Conservation (phyloP, 768 basidiomycete genomes). For the Mycena venus region DNA sequence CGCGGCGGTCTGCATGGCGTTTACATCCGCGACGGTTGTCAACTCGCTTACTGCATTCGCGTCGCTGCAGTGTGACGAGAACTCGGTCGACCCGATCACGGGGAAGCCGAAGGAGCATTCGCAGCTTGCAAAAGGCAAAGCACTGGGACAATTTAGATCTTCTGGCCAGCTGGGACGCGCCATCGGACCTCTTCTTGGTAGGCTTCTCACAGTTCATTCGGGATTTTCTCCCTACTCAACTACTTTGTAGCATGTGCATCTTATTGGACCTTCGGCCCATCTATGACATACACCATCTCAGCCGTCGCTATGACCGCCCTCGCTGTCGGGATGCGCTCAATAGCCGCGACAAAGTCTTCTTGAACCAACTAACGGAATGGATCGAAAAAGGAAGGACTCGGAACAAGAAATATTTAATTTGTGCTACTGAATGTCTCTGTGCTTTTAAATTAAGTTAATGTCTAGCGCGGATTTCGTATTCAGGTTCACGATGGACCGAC, state of each 20-base stretch:
- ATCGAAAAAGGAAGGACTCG: slow-evolving; percentile 6
- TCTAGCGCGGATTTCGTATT: slow-evolving; percentile 24
- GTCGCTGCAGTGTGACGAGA: slow-evolving; percentile 91
- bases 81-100: slow-evolving; percentile 63
- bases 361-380: slow-evolving; percentile 6
- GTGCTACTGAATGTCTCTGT: slow-evolving; percentile 35
- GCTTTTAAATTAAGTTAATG: slow-evolving; percentile 32
- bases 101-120: slow-evolving; percentile 74
- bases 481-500: slow-evolving; percentile 15
- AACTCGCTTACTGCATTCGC: slow-evolving; percentile 93
- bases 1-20: slow-evolving; percentile 90
- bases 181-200: slow-evolving; percentile 91
- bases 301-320: slow-evolving; percentile 76
- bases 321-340: slow-evolving; percentile 67
- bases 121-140: slow-evolving; percentile 85
- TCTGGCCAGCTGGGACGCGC: slow-evolving; percentile 96
- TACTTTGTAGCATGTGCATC: slow-evolving; percentile 78
- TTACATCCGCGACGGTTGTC: slow-evolving; percentile 96
- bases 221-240: slow-evolving; percentile 27
- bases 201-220: slow-evolving; percentile 39
- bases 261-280: slow-evolving; percentile 91
- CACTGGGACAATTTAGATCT: slow-evolving; percentile 88
- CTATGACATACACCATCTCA: slow-evolving; percentile 76
- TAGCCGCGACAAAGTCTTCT: slow-evolving; percentile 45
- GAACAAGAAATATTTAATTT: slow-evolving; percentile 29